Conservation (phyloP, 2,329 filamentous ascomycete species). For the Nemania serpens region DNA sequence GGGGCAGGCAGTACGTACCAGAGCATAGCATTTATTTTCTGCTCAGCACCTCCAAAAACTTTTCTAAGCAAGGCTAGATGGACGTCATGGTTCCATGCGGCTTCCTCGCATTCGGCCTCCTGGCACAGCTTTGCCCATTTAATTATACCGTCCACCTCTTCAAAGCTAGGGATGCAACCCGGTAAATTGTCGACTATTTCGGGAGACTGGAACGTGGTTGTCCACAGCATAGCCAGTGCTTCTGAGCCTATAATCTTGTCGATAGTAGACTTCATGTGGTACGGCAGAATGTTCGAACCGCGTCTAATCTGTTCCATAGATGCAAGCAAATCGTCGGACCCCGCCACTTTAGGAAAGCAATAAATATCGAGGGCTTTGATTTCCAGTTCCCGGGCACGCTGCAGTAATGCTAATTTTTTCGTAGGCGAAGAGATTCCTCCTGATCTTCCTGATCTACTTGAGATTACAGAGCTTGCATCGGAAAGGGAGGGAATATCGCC, state of each 20-base stretch:
- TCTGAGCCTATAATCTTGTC: not conserved
- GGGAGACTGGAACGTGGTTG: constrained; percentile 1
- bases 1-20: not conserved
- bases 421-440: not conserved
- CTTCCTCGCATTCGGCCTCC: not conserved
- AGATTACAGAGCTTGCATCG: not conserved
- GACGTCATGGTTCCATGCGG: constrained; percentile 2
- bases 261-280: constrained; percentile 3
- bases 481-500: not conserved
- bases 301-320: not conserved
- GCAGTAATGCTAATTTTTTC: constrained; percentile 4
- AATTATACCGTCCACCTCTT: constrained; percentile 3
- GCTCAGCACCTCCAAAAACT: not conserved
- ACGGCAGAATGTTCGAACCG: constrained; percentile 1
- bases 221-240: not conserved
- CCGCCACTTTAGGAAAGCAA: not conserved
- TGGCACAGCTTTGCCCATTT: not conserved
- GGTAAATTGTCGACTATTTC: not conserved
- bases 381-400: constrained; percentile 1
- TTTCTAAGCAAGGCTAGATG: constrained; percentile 1
- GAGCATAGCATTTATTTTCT: constrained; percentile 2
- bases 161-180: constrained; percentile 6
- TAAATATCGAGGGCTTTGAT: not conserved
- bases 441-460: not conserved
- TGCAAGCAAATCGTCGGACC: not conserved